phyloP scores from a whole-genome alignment of 2,329 filamentous ascomycete genomes.

The Colletotrichum sp. region DNA sequence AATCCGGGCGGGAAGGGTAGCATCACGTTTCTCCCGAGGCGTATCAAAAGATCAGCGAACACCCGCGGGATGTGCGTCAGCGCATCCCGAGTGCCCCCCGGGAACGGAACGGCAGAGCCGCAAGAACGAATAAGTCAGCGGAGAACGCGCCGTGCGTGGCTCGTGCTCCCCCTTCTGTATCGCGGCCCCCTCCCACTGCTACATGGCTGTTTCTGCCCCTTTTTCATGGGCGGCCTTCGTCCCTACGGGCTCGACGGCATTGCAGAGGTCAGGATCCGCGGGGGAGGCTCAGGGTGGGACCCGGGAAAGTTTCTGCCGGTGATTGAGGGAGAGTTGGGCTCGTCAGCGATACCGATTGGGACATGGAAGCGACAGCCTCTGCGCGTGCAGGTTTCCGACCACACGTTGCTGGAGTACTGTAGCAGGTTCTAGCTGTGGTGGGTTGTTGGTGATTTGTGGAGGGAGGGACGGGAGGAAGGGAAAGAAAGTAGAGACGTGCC shows the following conservation, averaged over 20 bases:
- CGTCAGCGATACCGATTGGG: not conserved
- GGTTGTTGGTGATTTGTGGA: not conserved
- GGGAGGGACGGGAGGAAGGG: not conserved
- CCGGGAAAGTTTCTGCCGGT: not conserved
- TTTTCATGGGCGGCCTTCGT: not conserved
- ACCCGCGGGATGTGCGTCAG: not conserved
- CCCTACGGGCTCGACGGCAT: not conserved
- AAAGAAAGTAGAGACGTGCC: not conserved
- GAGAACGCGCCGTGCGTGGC: not conserved
- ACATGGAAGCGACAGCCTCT: not conserved
- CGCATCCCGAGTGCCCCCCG: not conserved
- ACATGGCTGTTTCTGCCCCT: not conserved
- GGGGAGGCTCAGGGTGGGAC: not conserved
- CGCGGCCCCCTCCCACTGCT: not conserved
- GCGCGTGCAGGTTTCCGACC: not conserved
- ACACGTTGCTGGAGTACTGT: not conserved
- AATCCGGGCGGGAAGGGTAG: not conserved
- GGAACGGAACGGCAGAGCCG: conserved; percentile 7
- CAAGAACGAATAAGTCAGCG: not conserved
- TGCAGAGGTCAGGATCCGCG: not conserved
- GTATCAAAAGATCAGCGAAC: conserved; percentile 14
- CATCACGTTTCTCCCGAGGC: not conserved
- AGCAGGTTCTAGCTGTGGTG: not conserved
- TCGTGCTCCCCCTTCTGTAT: not conserved
- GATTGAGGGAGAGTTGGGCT: not conserved